Percentiles rank a stretch among this genome's conserved stretches.
Conservation (phyloP, 2,329 filamentous ascomycete species). For the Calonectria crousiana region DNA sequence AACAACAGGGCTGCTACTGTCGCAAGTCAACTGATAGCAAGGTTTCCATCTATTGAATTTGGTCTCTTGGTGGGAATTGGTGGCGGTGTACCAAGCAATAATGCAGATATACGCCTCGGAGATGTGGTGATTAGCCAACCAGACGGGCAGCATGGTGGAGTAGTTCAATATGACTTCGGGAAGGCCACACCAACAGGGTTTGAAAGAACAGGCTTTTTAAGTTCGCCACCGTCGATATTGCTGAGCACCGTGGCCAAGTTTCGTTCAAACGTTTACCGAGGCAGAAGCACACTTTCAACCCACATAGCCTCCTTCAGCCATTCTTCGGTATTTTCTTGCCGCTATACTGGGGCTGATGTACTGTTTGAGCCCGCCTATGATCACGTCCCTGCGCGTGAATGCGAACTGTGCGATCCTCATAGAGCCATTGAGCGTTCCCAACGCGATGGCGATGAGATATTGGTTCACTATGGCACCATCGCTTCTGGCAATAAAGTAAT, state of each 20-base stretch:
- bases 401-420: not conserved
- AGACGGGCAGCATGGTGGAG: not conserved
- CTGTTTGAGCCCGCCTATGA: not conserved
- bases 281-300: not conserved
- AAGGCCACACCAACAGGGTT: not conserved
- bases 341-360: not conserved
- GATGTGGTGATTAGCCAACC: not conserved
- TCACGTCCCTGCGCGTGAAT: not conserved
- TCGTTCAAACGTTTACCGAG: not conserved
- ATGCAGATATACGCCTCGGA: not conserved
- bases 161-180: not conserved
- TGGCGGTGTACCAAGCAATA: not conserved
- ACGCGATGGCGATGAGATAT: not conserved
- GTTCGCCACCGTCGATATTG: not conserved
- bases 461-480: not conserved
- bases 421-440: not conserved
- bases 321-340: not conserved
- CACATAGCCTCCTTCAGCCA: not conserved
- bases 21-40: not conserved
- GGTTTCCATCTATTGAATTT: not conserved
- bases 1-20: not conserved
- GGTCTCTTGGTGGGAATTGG: not conserved
- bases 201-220: not conserved
- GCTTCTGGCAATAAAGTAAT: not conserved
- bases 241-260: not conserved